phyloP scores from a whole-genome alignment of 2,329 filamentous ascomycete species.

The Pleoardoris graminearum region DNA sequence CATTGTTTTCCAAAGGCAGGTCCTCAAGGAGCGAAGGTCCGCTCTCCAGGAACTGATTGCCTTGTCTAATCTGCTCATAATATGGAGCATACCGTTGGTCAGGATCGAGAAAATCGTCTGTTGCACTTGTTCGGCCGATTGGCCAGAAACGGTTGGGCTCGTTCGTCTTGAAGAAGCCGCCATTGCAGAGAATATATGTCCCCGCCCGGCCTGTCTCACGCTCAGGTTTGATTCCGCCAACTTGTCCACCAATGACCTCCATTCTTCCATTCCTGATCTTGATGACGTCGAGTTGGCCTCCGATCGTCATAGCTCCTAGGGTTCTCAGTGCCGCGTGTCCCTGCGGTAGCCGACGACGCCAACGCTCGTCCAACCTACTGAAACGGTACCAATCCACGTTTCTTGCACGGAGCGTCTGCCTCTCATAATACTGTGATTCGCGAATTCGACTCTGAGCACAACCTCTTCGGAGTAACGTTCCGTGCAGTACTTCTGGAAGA shows the following conservation, averaged over 20 bases:
- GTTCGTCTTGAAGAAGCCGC: background rate
- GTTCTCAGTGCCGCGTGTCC: no score
- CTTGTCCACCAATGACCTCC: background rate
- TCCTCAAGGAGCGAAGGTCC: background rate
- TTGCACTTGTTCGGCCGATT: background rate
- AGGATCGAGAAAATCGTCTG: background rate
- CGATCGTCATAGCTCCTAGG: no score
- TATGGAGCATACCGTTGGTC: background rate
- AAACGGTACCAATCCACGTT: background rate
- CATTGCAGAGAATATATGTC: background rate
- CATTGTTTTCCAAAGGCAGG: background rate
- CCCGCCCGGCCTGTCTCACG: background rate
- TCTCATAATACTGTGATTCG: background rate
- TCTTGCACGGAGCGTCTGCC: background rate
- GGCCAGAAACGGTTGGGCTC: background rate
- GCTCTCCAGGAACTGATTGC: background rate
- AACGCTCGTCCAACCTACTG: background rate
- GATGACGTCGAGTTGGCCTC: no score
- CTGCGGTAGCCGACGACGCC: no score
- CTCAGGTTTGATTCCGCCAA: background rate
- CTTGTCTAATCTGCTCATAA: background rate
- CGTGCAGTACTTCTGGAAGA: background rate
- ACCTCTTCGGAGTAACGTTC: background rate
- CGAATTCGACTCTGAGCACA: background rate
- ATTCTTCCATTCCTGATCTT: no score